phyloP scores from a whole-genome alignment of 106 monocot species.

The Acorus gramineus region DNA sequence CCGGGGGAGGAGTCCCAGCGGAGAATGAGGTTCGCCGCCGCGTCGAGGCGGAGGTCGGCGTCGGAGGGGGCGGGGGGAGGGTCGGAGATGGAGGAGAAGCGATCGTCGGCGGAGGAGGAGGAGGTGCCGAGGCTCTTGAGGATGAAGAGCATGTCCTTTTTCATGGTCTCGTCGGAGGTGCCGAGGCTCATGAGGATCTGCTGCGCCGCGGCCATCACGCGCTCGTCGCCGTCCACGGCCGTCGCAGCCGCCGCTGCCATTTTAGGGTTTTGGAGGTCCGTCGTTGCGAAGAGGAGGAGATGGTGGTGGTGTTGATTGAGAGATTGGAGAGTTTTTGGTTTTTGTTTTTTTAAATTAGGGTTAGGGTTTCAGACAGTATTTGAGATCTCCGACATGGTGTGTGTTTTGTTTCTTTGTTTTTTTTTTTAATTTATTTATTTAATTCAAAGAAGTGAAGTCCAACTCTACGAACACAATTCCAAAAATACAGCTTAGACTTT shows the following conservation, averaged over 20 bases:
- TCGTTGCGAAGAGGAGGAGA: too few relatives aligned
- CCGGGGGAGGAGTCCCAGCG: slow-evolving; percentile 50
- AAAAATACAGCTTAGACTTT: too few relatives aligned
- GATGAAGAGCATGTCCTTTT: slow-evolving; percentile 82
- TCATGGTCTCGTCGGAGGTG: slow-evolving; percentile 44
- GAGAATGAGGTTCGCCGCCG: slow-evolving; percentile 33
- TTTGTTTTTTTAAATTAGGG: too few relatives aligned
- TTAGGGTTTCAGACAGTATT: too few relatives aligned
- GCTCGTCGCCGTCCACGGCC: slow-evolving; percentile 47
- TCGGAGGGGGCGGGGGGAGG: slow-evolving; percentile 3
- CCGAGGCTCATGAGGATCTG: slow-evolving; percentile 75
- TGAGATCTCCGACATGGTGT: too few relatives aligned
- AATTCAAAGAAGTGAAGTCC: too few relatives aligned
- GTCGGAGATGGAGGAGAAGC: slow-evolving; percentile 9
- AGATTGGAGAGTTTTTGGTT: too few relatives aligned
- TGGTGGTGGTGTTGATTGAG: too few relatives aligned
- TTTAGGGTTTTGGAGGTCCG: too few relatives aligned
- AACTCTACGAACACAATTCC: too few relatives aligned
- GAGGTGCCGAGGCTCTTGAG: slow-evolving; percentile 81
- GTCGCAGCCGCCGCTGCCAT: slow-evolving; percentile 5
- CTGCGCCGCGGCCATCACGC: slow-evolving; percentile 67
- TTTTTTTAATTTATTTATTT: too few relatives aligned
- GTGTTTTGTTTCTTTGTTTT: too few relatives aligned
- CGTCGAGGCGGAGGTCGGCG: slow-evolving; percentile 23
- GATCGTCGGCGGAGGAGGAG: slow-evolving; percentile 39